Evolutionary conservation across 495 filamentous ascomycete genomes (phyloP).

Genomic region (Annulohypoxylon stygium): DNA sequence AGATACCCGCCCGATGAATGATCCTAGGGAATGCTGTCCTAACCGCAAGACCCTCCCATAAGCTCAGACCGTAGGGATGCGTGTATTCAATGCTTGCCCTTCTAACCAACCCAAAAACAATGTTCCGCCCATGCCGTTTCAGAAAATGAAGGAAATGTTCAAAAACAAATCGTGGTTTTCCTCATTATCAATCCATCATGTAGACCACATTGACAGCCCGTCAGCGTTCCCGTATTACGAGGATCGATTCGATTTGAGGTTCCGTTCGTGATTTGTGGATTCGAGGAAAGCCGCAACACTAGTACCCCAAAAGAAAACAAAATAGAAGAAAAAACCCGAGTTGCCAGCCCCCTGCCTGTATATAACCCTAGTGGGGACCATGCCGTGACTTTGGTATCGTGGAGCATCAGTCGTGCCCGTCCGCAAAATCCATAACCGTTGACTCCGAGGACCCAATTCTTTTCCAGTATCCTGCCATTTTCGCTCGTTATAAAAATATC

Average conservation of each 20-base stretch:
- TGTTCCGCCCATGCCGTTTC: background rate
- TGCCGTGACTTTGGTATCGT: slow-evolving; percentile 29
- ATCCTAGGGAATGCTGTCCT: background rate
- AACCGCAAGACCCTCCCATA: background rate
- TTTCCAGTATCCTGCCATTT: slow-evolving; percentile 23
- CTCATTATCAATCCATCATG: background rate
- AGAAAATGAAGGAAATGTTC: background rate
- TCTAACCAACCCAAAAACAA: slow-evolving; percentile 17
- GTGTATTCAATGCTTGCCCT: slow-evolving; percentile 23
- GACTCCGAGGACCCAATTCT: slow-evolving; percentile 37
- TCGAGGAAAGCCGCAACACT: background rate
- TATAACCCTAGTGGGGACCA: slow-evolving; percentile 3
- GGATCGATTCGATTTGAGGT: background rate
- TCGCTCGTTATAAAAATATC: slow-evolving; percentile 21
- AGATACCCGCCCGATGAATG: slow-evolving; percentile 4
- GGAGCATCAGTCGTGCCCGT: slow-evolving; percentile 29
- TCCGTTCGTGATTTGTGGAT: background rate
- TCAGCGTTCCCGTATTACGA: background rate
- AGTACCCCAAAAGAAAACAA: background rate
- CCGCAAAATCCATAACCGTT: slow-evolving; percentile 34
- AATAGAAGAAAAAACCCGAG: background rate
- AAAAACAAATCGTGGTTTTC: background rate
- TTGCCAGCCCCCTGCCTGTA: slow-evolving; percentile 8
- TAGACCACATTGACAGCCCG: background rate
- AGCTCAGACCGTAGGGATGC: slow-evolving; percentile 21